Conservation (phyloP, 768 basidiomycete genomes). For the Kwoniella mangroviensis region DNA sequence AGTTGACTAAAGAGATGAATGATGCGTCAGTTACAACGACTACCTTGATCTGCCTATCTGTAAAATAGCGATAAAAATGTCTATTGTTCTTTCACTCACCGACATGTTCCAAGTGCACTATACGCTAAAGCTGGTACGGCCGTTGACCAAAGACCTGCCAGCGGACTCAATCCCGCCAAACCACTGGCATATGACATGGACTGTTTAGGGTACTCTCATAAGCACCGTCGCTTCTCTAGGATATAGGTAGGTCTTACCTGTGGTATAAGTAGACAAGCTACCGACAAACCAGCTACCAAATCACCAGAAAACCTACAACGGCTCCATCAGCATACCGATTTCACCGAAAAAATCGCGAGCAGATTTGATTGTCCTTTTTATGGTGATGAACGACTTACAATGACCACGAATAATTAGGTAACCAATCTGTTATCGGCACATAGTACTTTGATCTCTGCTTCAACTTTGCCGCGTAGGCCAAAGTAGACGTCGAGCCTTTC, state of each 20-base stretch:
- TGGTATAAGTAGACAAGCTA: slow-evolving; percentile 61
- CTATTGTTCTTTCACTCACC: slow-evolving; percentile 55
- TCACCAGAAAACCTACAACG: slow-evolving; percentile 69
- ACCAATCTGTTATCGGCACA: slow-evolving; percentile 56
- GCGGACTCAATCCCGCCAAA: slow-evolving; percentile 80
- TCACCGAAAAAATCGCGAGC: background rate
- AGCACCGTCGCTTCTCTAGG: background rate
- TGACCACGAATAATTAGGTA: slow-evolving; percentile 54
- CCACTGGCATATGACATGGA: slow-evolving; percentile 91
- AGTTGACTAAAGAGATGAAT: slow-evolving; percentile 47
- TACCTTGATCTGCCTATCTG: background rate
- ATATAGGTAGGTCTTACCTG: slow-evolving; percentile 40
- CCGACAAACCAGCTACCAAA: slow-evolving; percentile 80
- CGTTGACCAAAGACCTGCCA: slow-evolving; percentile 84
- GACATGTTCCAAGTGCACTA: slow-evolving; percentile 80
- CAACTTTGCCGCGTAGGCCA: slow-evolving; percentile 38
- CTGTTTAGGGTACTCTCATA: slow-evolving; percentile 58
- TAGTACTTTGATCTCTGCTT: slow-evolving; percentile 56
- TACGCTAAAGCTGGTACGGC: slow-evolving; percentile 87
- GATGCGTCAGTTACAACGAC: background rate
- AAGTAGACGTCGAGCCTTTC: background rate
- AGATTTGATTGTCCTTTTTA: background rate
- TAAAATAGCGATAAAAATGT: background rate
- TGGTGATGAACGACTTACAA: slow-evolving; percentile 40
- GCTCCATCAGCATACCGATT: background rate